Percentiles rank a stretch among this genome's conserved stretches.
Conservation (phyloP, 495 filamentous ascomycete genomes). For the Aspergillus wentii region DNA sequence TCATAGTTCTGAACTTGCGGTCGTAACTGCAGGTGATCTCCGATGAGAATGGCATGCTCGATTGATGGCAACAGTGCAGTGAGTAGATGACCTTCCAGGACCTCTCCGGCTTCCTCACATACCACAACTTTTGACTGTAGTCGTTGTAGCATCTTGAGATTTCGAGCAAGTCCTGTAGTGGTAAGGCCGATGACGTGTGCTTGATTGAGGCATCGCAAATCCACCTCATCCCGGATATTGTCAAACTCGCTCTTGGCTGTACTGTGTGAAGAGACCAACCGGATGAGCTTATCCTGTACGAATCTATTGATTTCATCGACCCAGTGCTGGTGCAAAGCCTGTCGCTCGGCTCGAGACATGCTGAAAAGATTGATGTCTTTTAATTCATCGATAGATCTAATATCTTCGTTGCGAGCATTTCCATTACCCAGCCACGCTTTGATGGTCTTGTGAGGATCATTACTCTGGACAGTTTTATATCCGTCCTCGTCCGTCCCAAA, state of each 20-base stretch:
- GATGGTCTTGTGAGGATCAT: constrained; percentile 15
- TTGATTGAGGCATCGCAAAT: constrained; percentile 34
- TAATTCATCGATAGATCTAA: constrained; percentile 9
- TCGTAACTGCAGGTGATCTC: constrained; percentile 70
- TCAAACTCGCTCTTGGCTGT: constrained; percentile 27
- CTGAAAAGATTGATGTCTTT: constrained; percentile 8
- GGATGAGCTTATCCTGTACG: constrained; percentile 24
- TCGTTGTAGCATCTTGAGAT: constrained; percentile 55
- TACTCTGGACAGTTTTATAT: constrained; percentile 23
- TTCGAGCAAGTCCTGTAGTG: constrained; percentile 66
- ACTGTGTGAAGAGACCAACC: constrained; percentile 23
- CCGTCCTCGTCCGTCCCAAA: constrained; percentile 24
- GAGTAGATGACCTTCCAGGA: constrained; percentile 67
- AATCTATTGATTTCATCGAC: constrained; percentile 30
- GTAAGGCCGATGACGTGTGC: constrained; percentile 72
- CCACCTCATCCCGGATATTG: constrained; percentile 25
- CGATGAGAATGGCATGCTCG: constrained; percentile 72
- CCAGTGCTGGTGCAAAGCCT: constrained; percentile 38
- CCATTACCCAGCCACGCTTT: constrained; percentile 23
- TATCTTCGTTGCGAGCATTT: constrained; percentile 2
- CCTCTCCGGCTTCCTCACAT: constrained; percentile 75
- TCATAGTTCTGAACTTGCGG: constrained; percentile 65
- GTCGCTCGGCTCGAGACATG: constrained; percentile 23
- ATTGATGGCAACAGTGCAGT: constrained; percentile 63
- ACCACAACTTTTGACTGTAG: constrained; percentile 64